These are phyloP conservation scores for Astrephomene gubernaculifera DNA, from an alignment of 139 green algal species.

Conservation along the genomic window DNA sequence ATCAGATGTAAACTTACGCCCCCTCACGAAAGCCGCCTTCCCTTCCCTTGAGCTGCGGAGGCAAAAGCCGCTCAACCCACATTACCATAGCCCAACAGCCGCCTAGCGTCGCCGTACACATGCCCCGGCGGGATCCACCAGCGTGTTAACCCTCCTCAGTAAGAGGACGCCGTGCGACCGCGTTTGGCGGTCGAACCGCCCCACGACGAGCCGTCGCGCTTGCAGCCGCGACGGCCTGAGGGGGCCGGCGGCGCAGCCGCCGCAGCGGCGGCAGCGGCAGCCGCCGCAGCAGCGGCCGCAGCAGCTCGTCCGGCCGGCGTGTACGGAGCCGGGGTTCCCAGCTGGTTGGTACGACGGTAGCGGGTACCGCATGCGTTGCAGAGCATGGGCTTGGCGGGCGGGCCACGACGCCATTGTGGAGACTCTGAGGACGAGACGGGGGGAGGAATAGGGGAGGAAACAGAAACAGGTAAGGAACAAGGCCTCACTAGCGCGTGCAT, in stretches of 20 bases:
- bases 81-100: too few species aligned
- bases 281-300: neutral
- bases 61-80: too few species aligned
- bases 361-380: conserved; percentile 84
- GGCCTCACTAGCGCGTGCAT: too few species aligned
- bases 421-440: conserved; percentile 47
- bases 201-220: neutral
- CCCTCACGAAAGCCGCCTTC: too few species aligned
- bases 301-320: neutral
- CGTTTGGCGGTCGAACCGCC: conserved; percentile 8
- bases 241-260: neutral
- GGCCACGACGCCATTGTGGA: conserved; percentile 75
- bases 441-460: neutral
- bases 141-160: neutral
- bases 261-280: neutral
- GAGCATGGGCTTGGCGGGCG: conserved; percentile 67
- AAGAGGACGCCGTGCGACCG: neutral
- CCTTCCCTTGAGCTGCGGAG: too few species aligned
- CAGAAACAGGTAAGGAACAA: neutral
- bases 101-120: too few species aligned
- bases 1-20: too few species aligned
- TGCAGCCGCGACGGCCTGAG: neutral
- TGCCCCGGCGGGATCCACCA: too few species aligned
- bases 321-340: conserved; percentile 3
- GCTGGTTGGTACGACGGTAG: conserved; percentile 64